Evolutionary conservation across 2,329 filamentous ascomycete genomes (phyloP).

Genomic region (Incumbomyces delicatus): DNA sequence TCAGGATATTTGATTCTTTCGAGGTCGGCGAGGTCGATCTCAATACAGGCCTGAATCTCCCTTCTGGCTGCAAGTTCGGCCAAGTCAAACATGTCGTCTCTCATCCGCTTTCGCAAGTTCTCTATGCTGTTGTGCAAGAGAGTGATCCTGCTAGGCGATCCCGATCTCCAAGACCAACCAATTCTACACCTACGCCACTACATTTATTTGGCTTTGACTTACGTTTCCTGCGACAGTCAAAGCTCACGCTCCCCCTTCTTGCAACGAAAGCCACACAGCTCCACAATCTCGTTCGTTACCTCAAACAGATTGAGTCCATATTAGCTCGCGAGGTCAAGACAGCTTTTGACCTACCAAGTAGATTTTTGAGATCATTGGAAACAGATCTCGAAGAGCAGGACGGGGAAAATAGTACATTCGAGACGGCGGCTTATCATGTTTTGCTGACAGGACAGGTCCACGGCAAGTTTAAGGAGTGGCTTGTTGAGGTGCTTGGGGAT

Average conservation of each 20-base stretch:
- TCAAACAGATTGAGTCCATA: constrained; percentile 68
- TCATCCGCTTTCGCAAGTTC: constrained; percentile 64
- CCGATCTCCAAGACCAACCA: constrained; percentile 16
- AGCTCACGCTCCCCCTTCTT: constrained; percentile 68
- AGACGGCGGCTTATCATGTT: constrained; percentile 71
- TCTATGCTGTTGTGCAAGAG: constrained; percentile 52
- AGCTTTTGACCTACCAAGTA: constrained; percentile 64
- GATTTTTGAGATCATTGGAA: constrained; percentile 69
- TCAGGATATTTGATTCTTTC: constrained; percentile 80
- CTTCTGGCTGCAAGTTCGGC: constrained; percentile 32
- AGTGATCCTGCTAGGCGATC: constrained; percentile 9
- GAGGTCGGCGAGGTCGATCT: constrained; percentile 59
- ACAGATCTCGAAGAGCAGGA: constrained; percentile 60
- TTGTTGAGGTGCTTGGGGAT: constrained; percentile 73
- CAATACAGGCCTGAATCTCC: constrained; percentile 31
- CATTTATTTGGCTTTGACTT: constrained; percentile 70
- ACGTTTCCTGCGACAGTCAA: constrained; percentile 64
- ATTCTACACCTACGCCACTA: constrained; percentile 23
- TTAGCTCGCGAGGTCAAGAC: constrained; percentile 77
- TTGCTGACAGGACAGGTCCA: constrained; percentile 75
- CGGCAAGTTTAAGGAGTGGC: constrained; percentile 69
- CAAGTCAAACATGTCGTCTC: constrained; percentile 54
- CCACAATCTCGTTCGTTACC: constrained; percentile 76
- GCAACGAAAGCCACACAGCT: constrained; percentile 79
- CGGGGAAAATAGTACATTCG: constrained; percentile 40